A percentile compares a stretch with the other conserved stretches of the same genome.
Conservation (phyloP, 2,329 filamentous ascomycete species). For the Thermothelomyces thermophilus region DNA sequence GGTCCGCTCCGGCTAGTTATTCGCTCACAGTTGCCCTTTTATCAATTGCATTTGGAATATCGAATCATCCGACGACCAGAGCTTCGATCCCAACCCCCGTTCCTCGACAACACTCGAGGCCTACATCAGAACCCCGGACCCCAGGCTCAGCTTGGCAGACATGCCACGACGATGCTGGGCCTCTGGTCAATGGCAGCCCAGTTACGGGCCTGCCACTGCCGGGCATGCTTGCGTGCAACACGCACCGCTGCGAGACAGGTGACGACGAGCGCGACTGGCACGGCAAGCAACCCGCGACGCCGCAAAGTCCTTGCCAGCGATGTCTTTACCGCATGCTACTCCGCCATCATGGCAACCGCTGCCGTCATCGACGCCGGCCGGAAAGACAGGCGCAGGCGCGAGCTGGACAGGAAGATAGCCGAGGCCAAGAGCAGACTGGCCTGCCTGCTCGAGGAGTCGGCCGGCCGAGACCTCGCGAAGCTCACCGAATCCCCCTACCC, state of each 20-base stretch:
- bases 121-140: background rate
- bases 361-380: constrained; percentile 53
- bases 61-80: constrained; percentile 1
- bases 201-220: constrained; percentile 58
- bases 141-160: constrained; percentile 19
- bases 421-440: constrained; percentile 45
- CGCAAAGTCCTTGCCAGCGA: constrained; percentile 46
- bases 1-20: background rate
- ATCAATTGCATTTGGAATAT: background rate
- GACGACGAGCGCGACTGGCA: constrained; percentile 25
- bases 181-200: constrained; percentile 62
- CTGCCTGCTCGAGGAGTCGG: constrained; percentile 32
- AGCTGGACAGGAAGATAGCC: constrained; percentile 57
- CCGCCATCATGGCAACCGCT: constrained; percentile 59
- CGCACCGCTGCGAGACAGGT: constrained; percentile 44
- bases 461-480: constrained; percentile 18
- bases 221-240: constrained; percentile 49
- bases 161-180: constrained; percentile 54
- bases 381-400: constrained; percentile 51
- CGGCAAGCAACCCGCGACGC: constrained; percentile 32
- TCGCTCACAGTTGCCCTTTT: constrained; percentile 1
- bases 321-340: constrained; percentile 61
- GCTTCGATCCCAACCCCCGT: background rate
- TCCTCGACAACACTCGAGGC: constrained; percentile 1
- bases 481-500: constrained; percentile 10